Conservation (phyloP, 2,329 filamentous ascomycete species). For the Diaporthe longicolla region DNA sequence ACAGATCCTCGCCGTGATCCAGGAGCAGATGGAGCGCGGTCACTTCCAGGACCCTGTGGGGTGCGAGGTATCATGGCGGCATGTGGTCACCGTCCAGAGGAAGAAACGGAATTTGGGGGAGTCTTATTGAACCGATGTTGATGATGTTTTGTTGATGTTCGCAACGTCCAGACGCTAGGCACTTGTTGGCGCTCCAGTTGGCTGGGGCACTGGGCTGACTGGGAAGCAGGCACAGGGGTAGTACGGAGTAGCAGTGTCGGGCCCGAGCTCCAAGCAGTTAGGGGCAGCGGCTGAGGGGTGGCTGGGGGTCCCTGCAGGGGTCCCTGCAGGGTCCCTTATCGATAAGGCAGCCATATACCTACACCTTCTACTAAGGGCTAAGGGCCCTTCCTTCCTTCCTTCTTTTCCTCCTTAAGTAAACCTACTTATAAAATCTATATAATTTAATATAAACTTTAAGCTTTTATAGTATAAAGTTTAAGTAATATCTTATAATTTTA, state of each 20-base stretch:
- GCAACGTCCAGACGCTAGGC: not conserved
- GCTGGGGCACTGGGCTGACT: slow-evolving; percentile 4
- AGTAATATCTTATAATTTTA: too few species aligned
- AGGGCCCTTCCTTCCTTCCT: too few species aligned
- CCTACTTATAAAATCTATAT: too few species aligned
- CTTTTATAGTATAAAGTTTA: too few species aligned
- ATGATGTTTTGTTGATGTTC: slow-evolving; percentile 32
- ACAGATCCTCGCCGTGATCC: slow-evolving; percentile 46
- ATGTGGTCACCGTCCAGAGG: not conserved
- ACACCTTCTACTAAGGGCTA: too few species aligned
- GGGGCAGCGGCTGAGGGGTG: too few species aligned
- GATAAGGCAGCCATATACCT: too few species aligned
- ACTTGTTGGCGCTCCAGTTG: slow-evolving; percentile 15
- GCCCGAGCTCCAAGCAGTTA: not conserved
- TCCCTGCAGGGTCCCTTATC: too few species aligned
- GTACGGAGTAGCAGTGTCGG: not conserved
- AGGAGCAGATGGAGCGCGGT: slow-evolving; percentile 42
- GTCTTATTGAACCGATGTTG: slow-evolving; percentile 21
- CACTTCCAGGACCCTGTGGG: slow-evolving; percentile 47
- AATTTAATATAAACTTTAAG: too few species aligned
- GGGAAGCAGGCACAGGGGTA: not conserved
- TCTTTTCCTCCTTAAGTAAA: too few species aligned
- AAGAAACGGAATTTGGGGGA: not conserved
- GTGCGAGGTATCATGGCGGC: slow-evolving; percentile 44
- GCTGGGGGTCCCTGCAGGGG: too few species aligned